Base-by-base conservation (phyloP, 2,329 filamentous ascomycete genomes). In the Fusarium odoratissimum region DNA sequence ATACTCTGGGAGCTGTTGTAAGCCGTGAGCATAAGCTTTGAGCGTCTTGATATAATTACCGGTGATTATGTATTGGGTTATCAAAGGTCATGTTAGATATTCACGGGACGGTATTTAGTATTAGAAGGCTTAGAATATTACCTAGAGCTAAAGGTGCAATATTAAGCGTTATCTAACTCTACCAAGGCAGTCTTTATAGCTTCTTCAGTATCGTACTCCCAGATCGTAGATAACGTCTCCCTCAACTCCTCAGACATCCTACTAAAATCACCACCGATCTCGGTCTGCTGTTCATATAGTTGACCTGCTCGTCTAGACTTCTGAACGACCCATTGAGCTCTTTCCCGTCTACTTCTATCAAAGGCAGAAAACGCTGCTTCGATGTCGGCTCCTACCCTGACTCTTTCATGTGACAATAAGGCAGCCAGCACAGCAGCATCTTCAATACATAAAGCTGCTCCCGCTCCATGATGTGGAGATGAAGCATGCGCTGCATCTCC, bases 71-170 rank as follows among this genome's bases (percentile, higher is more conserved):
- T 14, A n/a, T n/a, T 41, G 21, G 13, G 10, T 6, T n/a, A 2
- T 8, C 19, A 14, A 31, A 1, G 8, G 16, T 16, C 5, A 31
- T 6, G 11, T 28, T 8, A 19, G 16, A 9, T 7, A 2, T 2
- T 1, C 11, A 4, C 8, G 3, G 13, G 10, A n/a, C n/a, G 19
- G 2, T 9, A 16, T 17, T 16, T n/a, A 16, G 28, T 8, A n/a
- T 48, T 0, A 40, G 28, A 8, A 16, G 4, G 4, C 12, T 31
- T 31, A 1, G 6, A 28, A 16, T 21, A 10, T 11, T 31, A 8
- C 6, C 10, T n/a, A 16, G 8, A n/a, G 19, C 17, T 46, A 4
- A 5, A 11, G 0, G 9, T 21, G 13, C 2, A 21, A 7, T 31
- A 21, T 31, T 4, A 48, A 48, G 28, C 28, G n/a, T n/a, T n/a